These are phyloP conservation scores for Thermothielavioides terrestris DNA, from an alignment of 495 filamentous ascomycete species.

Conservation along the genomic window DNA sequence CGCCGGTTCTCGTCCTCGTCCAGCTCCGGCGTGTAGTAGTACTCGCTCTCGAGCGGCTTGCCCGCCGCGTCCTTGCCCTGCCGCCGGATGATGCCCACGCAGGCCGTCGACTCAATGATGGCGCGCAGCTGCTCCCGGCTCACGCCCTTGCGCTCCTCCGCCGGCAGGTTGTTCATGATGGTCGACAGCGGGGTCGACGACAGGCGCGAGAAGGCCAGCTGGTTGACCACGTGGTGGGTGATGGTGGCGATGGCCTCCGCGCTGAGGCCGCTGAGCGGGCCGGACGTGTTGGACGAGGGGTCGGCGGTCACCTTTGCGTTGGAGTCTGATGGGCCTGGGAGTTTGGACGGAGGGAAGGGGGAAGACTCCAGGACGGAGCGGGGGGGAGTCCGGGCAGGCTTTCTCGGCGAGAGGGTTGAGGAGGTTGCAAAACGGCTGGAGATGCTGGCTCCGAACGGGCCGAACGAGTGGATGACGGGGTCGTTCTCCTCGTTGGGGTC, in stretches of 20 bases:
- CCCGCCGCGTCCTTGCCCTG: constrained; percentile 96
- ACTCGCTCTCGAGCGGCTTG: constrained; percentile 88
- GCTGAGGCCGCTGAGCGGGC: constrained; percentile 17
- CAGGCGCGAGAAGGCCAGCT: constrained; percentile 90
- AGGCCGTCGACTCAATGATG: constrained; percentile 62
- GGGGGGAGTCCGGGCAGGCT: neutral
- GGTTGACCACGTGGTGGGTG: constrained; percentile 80
- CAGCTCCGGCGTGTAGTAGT: constrained; percentile 91
- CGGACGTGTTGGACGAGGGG: neutral
- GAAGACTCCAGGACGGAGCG: constrained; percentile 2
- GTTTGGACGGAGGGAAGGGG: constrained; percentile 3
- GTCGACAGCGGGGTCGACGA: constrained; percentile 87
- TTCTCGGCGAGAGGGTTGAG: constrained; percentile 47
- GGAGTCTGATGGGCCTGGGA: constrained; percentile 2
- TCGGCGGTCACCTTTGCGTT: constrained; percentile 3
- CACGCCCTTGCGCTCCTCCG: constrained; percentile 48
- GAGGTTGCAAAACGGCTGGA: constrained; percentile 71
- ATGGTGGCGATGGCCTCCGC: constrained; percentile 32
- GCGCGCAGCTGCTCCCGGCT: constrained; percentile 54
- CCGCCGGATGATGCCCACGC: constrained; percentile 78
- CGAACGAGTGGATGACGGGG: constrained; percentile 81
- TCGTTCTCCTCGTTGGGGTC: constrained; percentile 90
- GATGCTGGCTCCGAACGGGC: constrained; percentile 76
- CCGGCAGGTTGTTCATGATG: constrained; percentile 75
- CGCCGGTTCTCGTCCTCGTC: constrained; percentile 73